A percentile compares a stretch with the other conserved stretches of the same genome.
phyloP scores from a whole-genome alignment of 768 basidiomycete species.

The Serendipita sp. region DNA sequence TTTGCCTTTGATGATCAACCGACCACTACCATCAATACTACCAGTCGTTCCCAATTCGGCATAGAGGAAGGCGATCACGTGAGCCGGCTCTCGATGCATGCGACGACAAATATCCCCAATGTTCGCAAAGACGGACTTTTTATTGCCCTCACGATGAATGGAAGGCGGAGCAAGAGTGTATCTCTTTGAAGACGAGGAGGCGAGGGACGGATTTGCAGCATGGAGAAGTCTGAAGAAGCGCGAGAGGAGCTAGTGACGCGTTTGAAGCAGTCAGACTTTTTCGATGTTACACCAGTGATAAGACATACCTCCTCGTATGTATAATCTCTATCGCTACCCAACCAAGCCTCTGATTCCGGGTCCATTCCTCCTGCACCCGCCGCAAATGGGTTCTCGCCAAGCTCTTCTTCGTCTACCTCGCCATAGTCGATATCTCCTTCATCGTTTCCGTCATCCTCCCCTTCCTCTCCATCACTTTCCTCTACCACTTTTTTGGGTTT shows the following conservation, averaged over 20 bases:
- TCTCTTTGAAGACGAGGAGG: slow-evolving; percentile 67
- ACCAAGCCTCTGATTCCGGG: slow-evolving; percentile 71
- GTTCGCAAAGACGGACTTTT: slow-evolving; percentile 94
- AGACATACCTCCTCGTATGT: slow-evolving; percentile 77
- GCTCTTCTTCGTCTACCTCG: slow-evolving; percentile 33
- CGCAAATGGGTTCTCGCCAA: slow-evolving; percentile 75
- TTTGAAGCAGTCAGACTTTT: not conserved
- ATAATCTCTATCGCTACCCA: slow-evolving; percentile 86
- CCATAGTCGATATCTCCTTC: slow-evolving; percentile 22
- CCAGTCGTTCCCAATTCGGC: slow-evolving; percentile 98
- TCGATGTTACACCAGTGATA: not conserved
- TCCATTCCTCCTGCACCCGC: slow-evolving; percentile 30
- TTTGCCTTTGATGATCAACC: slow-evolving; percentile 91
- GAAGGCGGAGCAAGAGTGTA: slow-evolving; percentile 96
- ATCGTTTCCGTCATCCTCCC: slow-evolving; percentile 36
- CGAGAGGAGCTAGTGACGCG: slow-evolving; percentile 51
- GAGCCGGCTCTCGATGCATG: slow-evolving; percentile 96
- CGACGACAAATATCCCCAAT: slow-evolving; percentile 93
- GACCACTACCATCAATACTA: slow-evolving; percentile 78
- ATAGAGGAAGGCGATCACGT: slow-evolving; percentile 93
- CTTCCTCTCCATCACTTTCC: slow-evolving; percentile 42
- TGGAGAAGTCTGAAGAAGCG: slow-evolving; percentile 88
- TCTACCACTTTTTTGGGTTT: slow-evolving; percentile 32
- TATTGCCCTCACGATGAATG: slow-evolving; percentile 89
- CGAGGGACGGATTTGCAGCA: slow-evolving; percentile 82